Conservation (phyloP, 768 basidiomycete genomes). For the Amanita muscaria region DNA sequence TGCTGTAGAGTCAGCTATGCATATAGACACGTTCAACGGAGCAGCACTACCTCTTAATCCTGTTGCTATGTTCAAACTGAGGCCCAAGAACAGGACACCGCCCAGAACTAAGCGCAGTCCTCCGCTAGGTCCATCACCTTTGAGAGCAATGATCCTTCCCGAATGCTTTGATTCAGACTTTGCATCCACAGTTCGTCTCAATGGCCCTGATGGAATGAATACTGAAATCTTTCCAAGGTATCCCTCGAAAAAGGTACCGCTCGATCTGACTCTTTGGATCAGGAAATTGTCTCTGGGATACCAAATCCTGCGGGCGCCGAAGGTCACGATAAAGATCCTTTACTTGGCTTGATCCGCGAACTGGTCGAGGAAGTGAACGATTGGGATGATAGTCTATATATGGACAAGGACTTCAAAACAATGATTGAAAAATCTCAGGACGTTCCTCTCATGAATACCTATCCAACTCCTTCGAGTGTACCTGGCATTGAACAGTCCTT, state of each 20-base stretch:
- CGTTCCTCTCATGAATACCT: constrained; percentile 4
- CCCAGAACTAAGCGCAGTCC: constrained; percentile 26
- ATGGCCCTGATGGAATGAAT: not conserved
- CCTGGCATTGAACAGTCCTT: not conserved
- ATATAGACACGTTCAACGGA: not conserved
- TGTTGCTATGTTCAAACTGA: constrained; percentile 7
- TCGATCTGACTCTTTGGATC: not conserved
- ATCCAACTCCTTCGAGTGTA: not conserved
- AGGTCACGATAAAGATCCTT: constrained; percentile 20
- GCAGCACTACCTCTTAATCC: not conserved
- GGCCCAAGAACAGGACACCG: not conserved
- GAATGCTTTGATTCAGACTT: constrained; percentile 18
- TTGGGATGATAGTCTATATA: constrained; percentile 41
- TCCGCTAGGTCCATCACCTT: constrained; percentile 35
- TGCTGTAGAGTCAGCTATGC: not conserved
- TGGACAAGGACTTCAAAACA: constrained; percentile 38
- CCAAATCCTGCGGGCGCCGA: not conserved
- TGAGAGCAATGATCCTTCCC: constrained; percentile 35
- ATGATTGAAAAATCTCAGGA: constrained; percentile 29
- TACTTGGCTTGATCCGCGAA: constrained; percentile 37
- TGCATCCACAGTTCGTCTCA: not conserved
- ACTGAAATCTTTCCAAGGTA: not conserved
- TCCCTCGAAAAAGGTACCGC: not conserved
- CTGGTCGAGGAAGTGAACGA: constrained; percentile 40
- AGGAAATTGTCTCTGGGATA: not conserved